Conservation (phyloP, 192 early-diverging fungal species). For the Coemansia sp. region DNA sequence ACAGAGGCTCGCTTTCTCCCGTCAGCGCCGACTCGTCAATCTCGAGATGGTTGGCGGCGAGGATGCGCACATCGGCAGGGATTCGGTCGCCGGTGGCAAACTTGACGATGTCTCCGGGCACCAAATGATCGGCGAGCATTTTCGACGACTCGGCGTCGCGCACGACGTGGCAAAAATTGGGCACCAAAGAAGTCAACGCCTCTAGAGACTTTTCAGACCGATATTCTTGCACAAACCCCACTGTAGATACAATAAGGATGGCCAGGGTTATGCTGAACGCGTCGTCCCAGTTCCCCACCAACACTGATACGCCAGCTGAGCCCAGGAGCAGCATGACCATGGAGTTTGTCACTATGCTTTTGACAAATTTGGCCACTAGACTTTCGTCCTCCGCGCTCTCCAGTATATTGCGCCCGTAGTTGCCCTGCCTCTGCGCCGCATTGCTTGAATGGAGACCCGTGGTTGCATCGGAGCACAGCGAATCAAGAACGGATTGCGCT, state of each 20-base stretch:
- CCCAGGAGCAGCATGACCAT: slow-evolving; percentile 86
- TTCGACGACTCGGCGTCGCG: slow-evolving; percentile 58
- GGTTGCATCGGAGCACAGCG: slow-evolving; percentile 67
- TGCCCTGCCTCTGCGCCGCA: slow-evolving; percentile 57
- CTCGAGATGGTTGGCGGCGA: slow-evolving; percentile 73
- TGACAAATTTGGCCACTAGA: slow-evolving; percentile 76
- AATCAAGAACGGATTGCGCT: slow-evolving; percentile 11
- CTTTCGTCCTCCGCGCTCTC: slow-evolving; percentile 73
- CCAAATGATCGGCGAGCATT: slow-evolving; percentile 77
- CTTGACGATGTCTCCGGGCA: slow-evolving; percentile 86
- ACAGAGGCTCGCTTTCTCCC: slow-evolving; percentile 88
- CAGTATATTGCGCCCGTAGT: slow-evolving; percentile 74
- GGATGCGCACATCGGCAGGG: slow-evolving; percentile 86
- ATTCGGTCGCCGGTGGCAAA: slow-evolving; percentile 88
- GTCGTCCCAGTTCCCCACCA: slow-evolving; percentile 73
- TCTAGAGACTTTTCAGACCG: slow-evolving; percentile 91
- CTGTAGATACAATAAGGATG: slow-evolving; percentile 73
- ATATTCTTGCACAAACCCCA: slow-evolving; percentile 92
- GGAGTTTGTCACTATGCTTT: slow-evolving; percentile 78
- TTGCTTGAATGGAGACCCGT: slow-evolving; percentile 68
- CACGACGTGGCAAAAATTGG: slow-evolving; percentile 72
- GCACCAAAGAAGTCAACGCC: slow-evolving; percentile 84
- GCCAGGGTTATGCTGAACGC: slow-evolving; percentile 84
- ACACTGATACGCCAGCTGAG: slow-evolving; percentile 70
- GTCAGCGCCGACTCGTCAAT: slow-evolving; percentile 93